Evolutionary conservation across 2,329 filamentous ascomycete genomes (phyloP).

Genomic region (Nemania serpens): DNA sequence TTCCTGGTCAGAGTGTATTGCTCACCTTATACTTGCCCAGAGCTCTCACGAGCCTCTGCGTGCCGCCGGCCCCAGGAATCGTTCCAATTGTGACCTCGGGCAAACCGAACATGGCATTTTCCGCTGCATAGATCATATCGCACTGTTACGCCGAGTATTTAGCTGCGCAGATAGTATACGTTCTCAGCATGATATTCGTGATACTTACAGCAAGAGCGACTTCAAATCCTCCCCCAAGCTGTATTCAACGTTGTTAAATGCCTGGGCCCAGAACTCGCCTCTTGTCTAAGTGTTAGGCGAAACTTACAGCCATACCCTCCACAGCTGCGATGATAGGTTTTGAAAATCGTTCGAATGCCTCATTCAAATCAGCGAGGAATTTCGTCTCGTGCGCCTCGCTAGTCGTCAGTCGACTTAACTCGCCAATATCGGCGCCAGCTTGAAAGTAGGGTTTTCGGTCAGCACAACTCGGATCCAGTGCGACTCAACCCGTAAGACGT

Average conservation of each 20-base stretch:
- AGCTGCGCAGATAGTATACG: neutral
- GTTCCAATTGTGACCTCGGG: constrained; percentile 93
- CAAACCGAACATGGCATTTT: constrained; percentile 85
- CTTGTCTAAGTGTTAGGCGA: neutral
- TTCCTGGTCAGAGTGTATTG: too few relatives aligned
- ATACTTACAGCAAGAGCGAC: constrained; percentile 51
- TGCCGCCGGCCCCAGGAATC: constrained; percentile 88
- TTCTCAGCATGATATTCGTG: neutral
- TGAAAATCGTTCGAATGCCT: constrained; percentile 43
- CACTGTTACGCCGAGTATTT: constrained; percentile 34
- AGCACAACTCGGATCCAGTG: neutral
- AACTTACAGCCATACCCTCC: constrained; percentile 54
- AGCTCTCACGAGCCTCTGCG: constrained; percentile 57
- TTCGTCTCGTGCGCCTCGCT: constrained; percentile 34
- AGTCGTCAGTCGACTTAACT: constrained; percentile 40
- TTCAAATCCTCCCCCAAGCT: constrained; percentile 58
- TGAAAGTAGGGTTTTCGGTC: constrained; percentile 6
- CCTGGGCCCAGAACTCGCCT: neutral
- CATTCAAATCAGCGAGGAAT: constrained; percentile 49
- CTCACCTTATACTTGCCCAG: constrained; percentile 44
- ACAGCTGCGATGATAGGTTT: constrained; percentile 57
- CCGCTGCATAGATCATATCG: constrained; percentile 71
- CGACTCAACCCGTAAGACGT: constrained; percentile 17
- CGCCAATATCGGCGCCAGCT: constrained; percentile 45
- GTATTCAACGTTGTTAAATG: constrained; percentile 1